Evolutionary conservation across 305 asterid species (phyloP).

Genomic region (Solanum hybrid): DNA sequence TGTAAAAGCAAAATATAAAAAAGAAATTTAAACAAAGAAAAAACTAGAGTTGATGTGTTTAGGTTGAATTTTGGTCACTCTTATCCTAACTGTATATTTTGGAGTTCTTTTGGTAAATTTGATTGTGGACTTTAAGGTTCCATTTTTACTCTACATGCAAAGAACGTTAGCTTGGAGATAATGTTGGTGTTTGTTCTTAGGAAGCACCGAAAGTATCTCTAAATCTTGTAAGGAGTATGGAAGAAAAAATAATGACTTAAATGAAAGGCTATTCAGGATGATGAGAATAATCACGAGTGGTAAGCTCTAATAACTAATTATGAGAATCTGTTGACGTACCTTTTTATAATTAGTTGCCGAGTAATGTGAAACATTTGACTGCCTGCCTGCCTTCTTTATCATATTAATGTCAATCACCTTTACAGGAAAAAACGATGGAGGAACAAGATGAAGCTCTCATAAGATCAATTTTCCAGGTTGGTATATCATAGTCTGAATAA

Average conservation of each 20-base stretch:
- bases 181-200: not conserved
- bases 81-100: not conserved
- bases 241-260: not conserved
- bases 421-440: constrained; percentile 3
- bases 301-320: not conserved
- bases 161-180: not conserved
- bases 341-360: not conserved
- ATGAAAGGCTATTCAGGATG: not conserved
- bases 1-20: not conserved
- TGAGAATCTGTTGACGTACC: not conserved
- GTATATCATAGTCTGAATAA: not conserved
- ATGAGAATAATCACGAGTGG: not conserved
- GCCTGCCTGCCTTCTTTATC: not conserved
- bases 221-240: not conserved
- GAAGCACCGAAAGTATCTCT: not conserved
- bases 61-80: not conserved
- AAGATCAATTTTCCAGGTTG: constrained; percentile 1
- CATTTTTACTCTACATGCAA: not conserved
- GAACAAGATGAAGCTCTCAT: constrained; percentile 11
- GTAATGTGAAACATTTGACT: not conserved
- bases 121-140: not conserved
- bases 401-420: not conserved
- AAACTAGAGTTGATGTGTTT: not conserved
- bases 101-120: not conserved
- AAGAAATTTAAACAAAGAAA: not conserved